Percentiles rank a stretch among this genome's conserved stretches.
Conservation (phyloP, 768 basidiomycete species). For the Epithele typhae region DNA sequence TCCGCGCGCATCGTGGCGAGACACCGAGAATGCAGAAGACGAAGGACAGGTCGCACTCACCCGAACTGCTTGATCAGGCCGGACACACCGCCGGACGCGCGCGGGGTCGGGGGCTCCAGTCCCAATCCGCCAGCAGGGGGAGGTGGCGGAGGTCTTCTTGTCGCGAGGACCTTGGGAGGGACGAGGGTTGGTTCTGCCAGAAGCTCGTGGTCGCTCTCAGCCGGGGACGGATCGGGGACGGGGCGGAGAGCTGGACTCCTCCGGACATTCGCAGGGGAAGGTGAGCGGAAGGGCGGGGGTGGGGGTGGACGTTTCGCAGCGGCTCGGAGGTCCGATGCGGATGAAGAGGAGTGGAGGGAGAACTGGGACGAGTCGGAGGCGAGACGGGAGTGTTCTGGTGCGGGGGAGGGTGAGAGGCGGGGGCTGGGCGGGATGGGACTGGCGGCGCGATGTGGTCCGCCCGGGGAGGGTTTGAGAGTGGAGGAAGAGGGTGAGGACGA, state of each 20-base stretch:
- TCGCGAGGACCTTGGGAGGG: constrained; percentile 1
- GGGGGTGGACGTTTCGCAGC: constrained; percentile 44
- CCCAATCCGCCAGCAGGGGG: too few relatives aligned
- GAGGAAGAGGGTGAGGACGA: constrained; percentile 19
- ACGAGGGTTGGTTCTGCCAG: not conserved
- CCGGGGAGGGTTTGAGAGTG: constrained; percentile 10
- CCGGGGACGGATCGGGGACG: constrained; percentile 30
- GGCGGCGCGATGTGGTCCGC: constrained; percentile 3
- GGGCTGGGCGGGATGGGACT: constrained; percentile 26
- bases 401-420: constrained; percentile 33
- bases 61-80: constrained; percentile 42
- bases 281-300: constrained; percentile 53
- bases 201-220: constrained; percentile 3
- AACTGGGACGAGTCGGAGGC: constrained; percentile 24
- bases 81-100: constrained; percentile 31
- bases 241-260: constrained; percentile 50
- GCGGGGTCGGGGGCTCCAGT: too few relatives aligned
- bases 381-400: constrained; percentile 27
- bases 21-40: too few relatives aligned
- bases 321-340: constrained; percentile 49
- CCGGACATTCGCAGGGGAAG: constrained; percentile 39
- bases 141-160: constrained; percentile 16
- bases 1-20: too few relatives aligned
- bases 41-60: too few relatives aligned
- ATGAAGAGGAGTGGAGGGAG: constrained; percentile 42